Base-by-base conservation (phyloP, 495 filamentous ascomycete genomes). In the Podospora pseudocomata region DNA sequence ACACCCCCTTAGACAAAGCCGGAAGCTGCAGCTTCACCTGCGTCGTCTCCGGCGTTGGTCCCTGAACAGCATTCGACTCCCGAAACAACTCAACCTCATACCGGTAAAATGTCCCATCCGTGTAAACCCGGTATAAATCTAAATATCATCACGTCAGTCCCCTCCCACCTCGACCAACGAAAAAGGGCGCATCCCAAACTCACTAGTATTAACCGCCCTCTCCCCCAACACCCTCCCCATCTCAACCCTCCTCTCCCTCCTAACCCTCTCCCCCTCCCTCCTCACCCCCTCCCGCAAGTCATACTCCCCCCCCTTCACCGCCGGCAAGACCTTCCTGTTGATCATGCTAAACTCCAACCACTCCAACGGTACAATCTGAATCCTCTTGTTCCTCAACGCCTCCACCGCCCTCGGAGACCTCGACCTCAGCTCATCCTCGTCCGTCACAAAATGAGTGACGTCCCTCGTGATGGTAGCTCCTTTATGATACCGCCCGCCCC, bases 291-390 rank as follows among this genome's bases (percentile, higher is more conserved):
- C 32, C 16, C 61, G 28, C 4, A 63, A 44, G 5, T 28, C 32
- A 26, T 63, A 63, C 61, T 63, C 61, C 28, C 32, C 30, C 39
- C 39, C 39, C 39, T 11, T 11, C 7, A 9, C 39, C 4, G 49
- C n/a, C 15, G 34, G 61, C 11, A 63, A 32, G 3, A 63, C 61
- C 61, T n/a, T 63, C 34, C 19, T 63, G 13, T 63, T 39, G 13
- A 63, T 63, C 61, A 63, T 63, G 61, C 28, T 39, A 32, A 63
- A 63, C 61, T 63, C 61, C 15, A 63, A 27, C 61, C 61, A 63
- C 32, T 63, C 61, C 28, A 63, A 9, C 11, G 61, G 28, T 2
- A 63, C 61, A 27, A 63, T 49, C 28, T 63, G 27, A 18, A 63
- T 63, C 19, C 61, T 2, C 5, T 34, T 44, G 11, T n/a, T 39